Evolutionary conservation across 345 rosid genomes (phyloP).

Genomic region (Eucalyptus marginata): DNA sequence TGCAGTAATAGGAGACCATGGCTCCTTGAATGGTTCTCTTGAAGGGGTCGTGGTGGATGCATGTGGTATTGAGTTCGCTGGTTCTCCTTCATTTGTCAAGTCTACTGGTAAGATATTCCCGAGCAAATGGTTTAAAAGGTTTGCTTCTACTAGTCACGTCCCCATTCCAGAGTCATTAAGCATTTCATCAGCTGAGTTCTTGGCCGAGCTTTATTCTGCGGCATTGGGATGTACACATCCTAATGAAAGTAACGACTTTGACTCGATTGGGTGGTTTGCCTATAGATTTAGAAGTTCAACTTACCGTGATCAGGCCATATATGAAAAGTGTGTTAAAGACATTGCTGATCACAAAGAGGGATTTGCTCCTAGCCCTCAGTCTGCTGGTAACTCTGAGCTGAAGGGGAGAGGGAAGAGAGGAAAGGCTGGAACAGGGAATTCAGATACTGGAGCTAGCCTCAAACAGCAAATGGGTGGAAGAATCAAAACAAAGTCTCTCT

Average conservation of each 20-base stretch:
- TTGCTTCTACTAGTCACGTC: conserved; percentile 15
- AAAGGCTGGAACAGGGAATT: neutral
- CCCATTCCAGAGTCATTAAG: conserved; percentile 25
- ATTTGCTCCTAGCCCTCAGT: neutral
- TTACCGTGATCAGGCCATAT: conserved; percentile 50
- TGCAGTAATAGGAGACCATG: conserved; percentile 8
- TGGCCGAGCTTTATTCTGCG: conserved; percentile 34
- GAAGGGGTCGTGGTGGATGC: conserved; percentile 1
- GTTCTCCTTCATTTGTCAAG: conserved; percentile 40
- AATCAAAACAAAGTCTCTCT: neutral
- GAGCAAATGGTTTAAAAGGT: conserved; percentile 40
- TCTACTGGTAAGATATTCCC: conserved; percentile 41
- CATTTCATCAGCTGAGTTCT: conserved; percentile 38
- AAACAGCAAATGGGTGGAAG: neutral
- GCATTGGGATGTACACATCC: conserved; percentile 43
- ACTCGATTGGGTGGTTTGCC: conserved; percentile 60
- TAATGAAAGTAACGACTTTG: conserved; percentile 24
- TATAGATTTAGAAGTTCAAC: conserved; percentile 64
- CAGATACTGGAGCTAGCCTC: neutral
- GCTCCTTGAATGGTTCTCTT: neutral
- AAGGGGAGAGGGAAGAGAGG: conserved; percentile 14
- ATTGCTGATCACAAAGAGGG: conserved; percentile 28
- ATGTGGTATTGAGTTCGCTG: conserved; percentile 16
- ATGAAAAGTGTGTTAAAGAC: conserved; percentile 47
- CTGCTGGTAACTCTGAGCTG: neutral